These are phyloP conservation scores for Torulaspora quercuum DNA, from an alignment of 805 yeast species.

Conservation along the genomic window DNA sequence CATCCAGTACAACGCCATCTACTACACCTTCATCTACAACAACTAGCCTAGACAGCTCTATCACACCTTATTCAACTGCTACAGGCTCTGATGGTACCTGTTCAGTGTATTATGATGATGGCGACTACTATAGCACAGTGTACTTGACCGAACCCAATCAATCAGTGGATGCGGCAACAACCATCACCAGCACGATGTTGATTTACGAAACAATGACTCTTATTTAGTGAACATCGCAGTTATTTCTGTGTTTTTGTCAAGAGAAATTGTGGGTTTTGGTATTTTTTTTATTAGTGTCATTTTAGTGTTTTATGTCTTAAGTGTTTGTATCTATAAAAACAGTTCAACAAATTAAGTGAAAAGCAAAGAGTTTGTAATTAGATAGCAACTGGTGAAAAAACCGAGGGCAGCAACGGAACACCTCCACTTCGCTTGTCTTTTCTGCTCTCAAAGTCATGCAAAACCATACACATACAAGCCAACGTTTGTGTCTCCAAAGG, in stretches of 20 bases:
- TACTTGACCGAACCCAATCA: conserved; percentile 30
- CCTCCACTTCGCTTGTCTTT: conserved; percentile 28
- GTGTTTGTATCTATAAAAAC: conserved; percentile 3
- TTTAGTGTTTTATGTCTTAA: conserved; percentile 2
- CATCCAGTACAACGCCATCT: conserved; percentile 4
- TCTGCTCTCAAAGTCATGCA: conserved; percentile 34
- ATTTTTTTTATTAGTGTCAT: conserved; percentile 1
- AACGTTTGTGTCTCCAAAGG: conserved; percentile 31
- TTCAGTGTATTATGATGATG: conserved; percentile 26
- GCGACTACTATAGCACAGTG: conserved; percentile 33
- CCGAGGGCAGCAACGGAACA: conserved; percentile 6
- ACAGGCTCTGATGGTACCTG: conserved; percentile 27
- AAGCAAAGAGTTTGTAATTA: neutral
- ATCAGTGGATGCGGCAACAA: conserved; percentile 37
- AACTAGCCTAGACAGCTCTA: conserved; percentile 9
- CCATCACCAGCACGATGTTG: conserved; percentile 33
- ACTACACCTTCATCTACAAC: conserved; percentile 15
- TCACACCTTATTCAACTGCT: conserved; percentile 15
- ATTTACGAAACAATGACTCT: conserved; percentile 26
- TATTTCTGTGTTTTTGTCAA: neutral
- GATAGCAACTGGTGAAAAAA: conserved; percentile 4
- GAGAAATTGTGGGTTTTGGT: neutral
- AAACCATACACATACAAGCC: conserved; percentile 35
- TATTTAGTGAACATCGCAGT: too few relatives aligned
- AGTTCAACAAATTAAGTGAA: neutral